Evolutionary conservation across 352 stramenopile genomes (phyloP).

Genomic region (Phytopythium ostracodes): DNA sequence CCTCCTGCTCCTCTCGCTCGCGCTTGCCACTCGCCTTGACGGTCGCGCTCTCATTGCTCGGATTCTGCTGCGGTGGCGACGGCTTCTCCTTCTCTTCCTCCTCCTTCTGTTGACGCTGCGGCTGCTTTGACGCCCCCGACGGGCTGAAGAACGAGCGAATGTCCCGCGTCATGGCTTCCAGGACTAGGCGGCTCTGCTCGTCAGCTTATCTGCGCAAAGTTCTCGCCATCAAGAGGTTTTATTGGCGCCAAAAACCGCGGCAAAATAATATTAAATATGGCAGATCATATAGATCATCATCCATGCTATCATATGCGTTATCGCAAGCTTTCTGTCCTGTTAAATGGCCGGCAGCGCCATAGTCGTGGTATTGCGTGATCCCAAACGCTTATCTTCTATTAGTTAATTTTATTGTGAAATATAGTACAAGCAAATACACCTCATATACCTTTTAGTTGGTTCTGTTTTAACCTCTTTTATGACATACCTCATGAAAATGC

Average conservation of each 20-base stretch:
- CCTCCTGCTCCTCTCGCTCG: not conserved
- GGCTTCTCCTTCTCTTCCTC: not conserved
- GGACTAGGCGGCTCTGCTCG: too few relatives aligned
- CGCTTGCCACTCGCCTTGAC: too few relatives aligned
- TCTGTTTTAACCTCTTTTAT: too few relatives aligned
- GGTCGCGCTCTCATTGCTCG: too few relatives aligned
- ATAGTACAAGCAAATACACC: too few relatives aligned
- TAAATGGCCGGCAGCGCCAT: not conserved
- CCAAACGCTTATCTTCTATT: not conserved
- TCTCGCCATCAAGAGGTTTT: too few relatives aligned
- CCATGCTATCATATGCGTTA: not conserved
- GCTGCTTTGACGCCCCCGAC: conserved; percentile 10
- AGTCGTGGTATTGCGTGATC: not conserved
- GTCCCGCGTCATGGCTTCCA: conserved; percentile 19
- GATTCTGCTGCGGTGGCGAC: not conserved
- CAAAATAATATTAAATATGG: not conserved
- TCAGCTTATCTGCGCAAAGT: too few relatives aligned
- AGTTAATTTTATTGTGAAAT: not conserved
- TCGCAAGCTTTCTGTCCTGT: not conserved
- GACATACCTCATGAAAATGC: not conserved
- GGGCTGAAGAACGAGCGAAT: conserved; percentile 63
- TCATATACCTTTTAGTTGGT: too few relatives aligned
- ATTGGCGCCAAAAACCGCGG: conserved; percentile 4
- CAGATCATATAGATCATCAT: not conserved
- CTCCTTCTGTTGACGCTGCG: not conserved